Base-by-base conservation (phyloP, 345 rosid species). In the Melaleuca alternifolia region DNA sequence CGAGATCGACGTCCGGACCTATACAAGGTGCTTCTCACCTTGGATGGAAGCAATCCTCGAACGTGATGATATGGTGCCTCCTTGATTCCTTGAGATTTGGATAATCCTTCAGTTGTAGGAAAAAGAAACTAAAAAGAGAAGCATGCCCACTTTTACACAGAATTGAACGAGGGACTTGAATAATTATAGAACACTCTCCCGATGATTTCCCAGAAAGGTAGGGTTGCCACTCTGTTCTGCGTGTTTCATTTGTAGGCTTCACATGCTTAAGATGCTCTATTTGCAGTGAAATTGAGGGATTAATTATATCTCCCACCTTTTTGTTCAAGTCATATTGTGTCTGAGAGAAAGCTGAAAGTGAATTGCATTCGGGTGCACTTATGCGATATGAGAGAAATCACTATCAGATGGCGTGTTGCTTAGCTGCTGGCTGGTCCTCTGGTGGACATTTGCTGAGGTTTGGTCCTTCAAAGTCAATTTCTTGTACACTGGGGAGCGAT, bases 1-100 rank as follows among this genome's bases (percentile, higher is more conserved):
- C 96, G 97, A 79, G 99, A 97, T 90, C 95, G 96, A 1, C 93
- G 98, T 51, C 99, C 99, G 3, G 96, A 94, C 76, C 89, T 95
- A 54, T 96, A 95, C 92, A 94, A 94, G 93, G 99, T 92, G 89
- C 97, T 97, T 88, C 92, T 97, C 90, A 96, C 99, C 83, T 92
- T 88, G 87, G 99, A 97, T 90, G 99, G 99, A 86, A 91, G 88
- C 85, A 90, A 88, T 75, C 87, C 89, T 33, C 86, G 59, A 15
- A 26, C 79, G 30, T 93, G 84, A 90, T 87, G 56, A 8, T 14
- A 30, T 11, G 81, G 84, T 13, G 20, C 84, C 57, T 53, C 54
- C 56, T 37, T 33, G 51, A 54, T 75, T 81, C 65, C 85, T 26
- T 30, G 54, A 86, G 88, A 71, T 71, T 5, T 0, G 1, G 81